Conservation (phyloP, 805 yeast genomes). For the Metschnikowia colocasiae region DNA sequence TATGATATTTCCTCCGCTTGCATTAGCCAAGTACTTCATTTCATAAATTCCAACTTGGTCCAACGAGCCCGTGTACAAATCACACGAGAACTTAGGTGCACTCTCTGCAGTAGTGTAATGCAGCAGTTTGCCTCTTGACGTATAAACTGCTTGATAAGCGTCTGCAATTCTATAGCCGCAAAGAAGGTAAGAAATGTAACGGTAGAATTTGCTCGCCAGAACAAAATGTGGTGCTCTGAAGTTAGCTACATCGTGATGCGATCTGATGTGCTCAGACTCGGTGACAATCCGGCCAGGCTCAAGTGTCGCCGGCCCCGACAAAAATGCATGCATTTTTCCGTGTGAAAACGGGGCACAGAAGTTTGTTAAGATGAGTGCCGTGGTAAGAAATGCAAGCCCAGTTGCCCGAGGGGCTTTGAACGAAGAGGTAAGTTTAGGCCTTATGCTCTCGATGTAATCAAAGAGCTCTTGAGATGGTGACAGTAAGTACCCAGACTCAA, state of each 20-base stretch:
- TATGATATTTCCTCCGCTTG: slow-evolving; percentile 32
- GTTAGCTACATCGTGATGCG: slow-evolving; percentile 35
- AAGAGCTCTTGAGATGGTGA: slow-evolving; percentile 9
- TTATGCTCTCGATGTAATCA: slow-evolving; percentile 13
- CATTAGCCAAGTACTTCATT: slow-evolving; percentile 32
- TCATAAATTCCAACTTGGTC: slow-evolving; percentile 45
- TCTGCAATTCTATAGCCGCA: slow-evolving; percentile 25
- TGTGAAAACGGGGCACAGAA: slow-evolving; percentile 20
- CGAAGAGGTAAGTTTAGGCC: slow-evolving; percentile 24
- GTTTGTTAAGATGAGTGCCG: slow-evolving; percentile 21
- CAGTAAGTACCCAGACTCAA: slow-evolving; percentile 6
- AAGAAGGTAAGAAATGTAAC: slow-evolving; percentile 26
- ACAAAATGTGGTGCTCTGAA: slow-evolving; percentile 25
- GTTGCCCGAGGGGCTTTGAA: slow-evolving; percentile 33
- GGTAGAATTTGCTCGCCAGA: slow-evolving; percentile 28
- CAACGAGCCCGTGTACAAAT: slow-evolving; percentile 34
- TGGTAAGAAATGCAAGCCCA: slow-evolving; percentile 32
- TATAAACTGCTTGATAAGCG: slow-evolving; percentile 15
- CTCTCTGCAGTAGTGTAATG: slow-evolving; percentile 17
- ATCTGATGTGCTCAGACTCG: slow-evolving; percentile 22
- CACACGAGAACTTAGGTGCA: slow-evolving; percentile 27
- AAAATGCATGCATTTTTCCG: slow-evolving; percentile 30
- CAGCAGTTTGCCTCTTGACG: slow-evolving; percentile 22
- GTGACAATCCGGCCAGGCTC: slow-evolving; percentile 35
- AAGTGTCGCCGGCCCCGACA: slow-evolving; percentile 38